Evolutionary conservation across 2,329 filamentous ascomycete species (phyloP).

Genomic region (Venturia carpophila): DNA sequence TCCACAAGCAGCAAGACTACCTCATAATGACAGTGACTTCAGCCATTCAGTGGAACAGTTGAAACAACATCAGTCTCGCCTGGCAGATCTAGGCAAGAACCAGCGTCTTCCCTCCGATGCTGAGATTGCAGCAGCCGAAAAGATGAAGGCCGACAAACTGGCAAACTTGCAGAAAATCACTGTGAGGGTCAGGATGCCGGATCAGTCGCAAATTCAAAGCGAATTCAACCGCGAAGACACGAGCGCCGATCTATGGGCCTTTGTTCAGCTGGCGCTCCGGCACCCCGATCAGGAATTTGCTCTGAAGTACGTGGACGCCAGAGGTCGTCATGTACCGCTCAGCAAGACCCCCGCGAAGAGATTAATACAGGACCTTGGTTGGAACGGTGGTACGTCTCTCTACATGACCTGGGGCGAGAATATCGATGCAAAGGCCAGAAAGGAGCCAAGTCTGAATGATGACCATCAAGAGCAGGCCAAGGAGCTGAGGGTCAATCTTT

Average conservation of each 20-base stretch:
- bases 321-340: constrained; percentile 39
- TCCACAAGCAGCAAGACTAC: constrained; percentile 63
- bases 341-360: constrained; percentile 39
- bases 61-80: constrained; percentile 62
- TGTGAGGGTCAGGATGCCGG: constrained; percentile 79
- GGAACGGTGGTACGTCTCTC: constrained; percentile 64
- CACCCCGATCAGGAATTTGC: constrained; percentile 59
- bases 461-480: constrained; percentile 31
- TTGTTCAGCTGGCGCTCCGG: constrained; percentile 65
- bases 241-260: constrained; percentile 62
- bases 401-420: constrained; percentile 66
- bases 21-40: constrained; percentile 66
- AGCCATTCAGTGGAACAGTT: constrained; percentile 67
- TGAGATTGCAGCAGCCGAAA: constrained; percentile 64
- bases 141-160: constrained; percentile 57
- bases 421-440: constrained; percentile 50
- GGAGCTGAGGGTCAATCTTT: constrained; percentile 11
- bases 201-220: constrained; percentile 70
- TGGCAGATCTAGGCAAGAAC: constrained; percentile 58
- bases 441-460: constrained; percentile 51
- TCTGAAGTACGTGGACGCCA: constrained; percentile 56
- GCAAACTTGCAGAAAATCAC: constrained; percentile 59
- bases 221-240: constrained; percentile 62
- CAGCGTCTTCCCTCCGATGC: constrained; percentile 72
- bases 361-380: constrained; percentile 65